Conservation (phyloP, 2,329 filamentous ascomycete genomes). For the Phialophora verrucosa region DNA sequence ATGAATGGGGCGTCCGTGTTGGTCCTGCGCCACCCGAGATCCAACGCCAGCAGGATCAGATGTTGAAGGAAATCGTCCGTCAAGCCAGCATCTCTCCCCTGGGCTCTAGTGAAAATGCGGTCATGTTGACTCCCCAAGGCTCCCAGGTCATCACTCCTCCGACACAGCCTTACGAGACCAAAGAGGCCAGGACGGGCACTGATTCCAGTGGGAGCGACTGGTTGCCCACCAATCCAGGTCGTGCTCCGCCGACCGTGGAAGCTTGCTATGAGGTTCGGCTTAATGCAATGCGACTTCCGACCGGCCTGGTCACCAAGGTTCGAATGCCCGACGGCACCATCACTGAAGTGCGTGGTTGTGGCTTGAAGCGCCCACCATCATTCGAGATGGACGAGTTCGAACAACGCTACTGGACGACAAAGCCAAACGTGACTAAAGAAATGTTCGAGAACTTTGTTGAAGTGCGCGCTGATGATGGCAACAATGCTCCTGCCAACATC, state of each 20-base stretch:
- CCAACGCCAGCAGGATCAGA: slow-evolving; percentile 31
- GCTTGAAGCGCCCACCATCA: slow-evolving; percentile 32
- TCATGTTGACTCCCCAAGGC: slow-evolving; percentile 8
- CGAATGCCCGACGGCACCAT: slow-evolving; percentile 33
- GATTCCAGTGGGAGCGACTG: slow-evolving; percentile 25
- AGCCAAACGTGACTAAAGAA: slow-evolving; percentile 31
- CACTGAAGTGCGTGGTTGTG: slow-evolving; percentile 34
- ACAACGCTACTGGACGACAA: slow-evolving; percentile 33
- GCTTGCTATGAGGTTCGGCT: slow-evolving; percentile 34
- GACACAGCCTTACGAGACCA: background rate
- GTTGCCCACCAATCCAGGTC: slow-evolving; percentile 28
- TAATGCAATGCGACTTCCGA: slow-evolving; percentile 37
- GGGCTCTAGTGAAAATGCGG: slow-evolving; percentile 21
- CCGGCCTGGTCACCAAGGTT: slow-evolving; percentile 30
- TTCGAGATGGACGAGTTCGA: slow-evolving; percentile 37
- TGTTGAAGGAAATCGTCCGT: slow-evolving; percentile 27
- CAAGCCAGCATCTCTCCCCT: slow-evolving; percentile 30
- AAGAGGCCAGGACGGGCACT: background rate
- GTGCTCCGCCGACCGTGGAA: slow-evolving; percentile 30
- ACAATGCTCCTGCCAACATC: background rate
- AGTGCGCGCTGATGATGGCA: slow-evolving; percentile 9
- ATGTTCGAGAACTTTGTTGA: slow-evolving; percentile 31
- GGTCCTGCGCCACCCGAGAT: slow-evolving; percentile 32
- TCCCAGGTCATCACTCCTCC: slow-evolving; percentile 11
- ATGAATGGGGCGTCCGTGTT: slow-evolving; percentile 36